Evolutionary conservation across 768 basidiomycete species (phyloP), one percentile per base, ranked within the genome.

Genomic region (Pholiota molesta): DNA sequence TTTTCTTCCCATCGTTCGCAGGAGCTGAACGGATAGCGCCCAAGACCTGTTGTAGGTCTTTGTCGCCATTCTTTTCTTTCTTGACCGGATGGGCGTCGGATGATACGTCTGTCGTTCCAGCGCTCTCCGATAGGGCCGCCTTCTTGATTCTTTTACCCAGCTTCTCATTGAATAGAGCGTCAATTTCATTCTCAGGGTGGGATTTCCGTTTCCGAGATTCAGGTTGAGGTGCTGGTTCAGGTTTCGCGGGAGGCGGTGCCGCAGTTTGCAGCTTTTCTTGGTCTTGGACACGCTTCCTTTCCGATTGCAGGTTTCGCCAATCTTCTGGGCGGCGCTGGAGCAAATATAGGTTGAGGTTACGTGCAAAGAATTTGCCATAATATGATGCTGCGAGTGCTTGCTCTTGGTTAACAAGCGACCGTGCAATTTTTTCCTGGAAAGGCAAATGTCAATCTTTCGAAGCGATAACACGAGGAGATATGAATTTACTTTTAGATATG

Each of bases 311-410:
- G 51, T 81, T 83, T 66, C 87, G 86, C 97, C 97, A 99, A 56
- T 94, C 90, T 3, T 92, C 87, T 3, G 93, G 90, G 55, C 87
- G 81, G 49, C 93, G 86, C 66, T 87, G 84, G 6, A 96, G 82
- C 23, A 98, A 76, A 67, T 91, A 83, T 7, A 99, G 73, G 63
- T 92, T 89, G 62, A 97, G 78, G 68, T 86, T 89, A 40, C 89
- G 83, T 26, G 86, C 86, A 65, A 99, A 95, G 79, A 87, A 97
- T 71, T 91, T 92, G 26, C 95, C 97, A 68, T 89, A 97, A 71
- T 84, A 90, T 0, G 92, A 94, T 10, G 80, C 87, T 0, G 88
- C 85, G 14, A 99, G 84, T 17, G 80, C 79, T 33, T 86, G 83
- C 62, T 94, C 90, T 62, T 92, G 83, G 1, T 84, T 76, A 14